Percentiles rank a stretch among this genome's conserved stretches.
phyloP scores from a whole-genome alignment of 139 green algal genomes.

The Spirogloea muscicola region DNA sequence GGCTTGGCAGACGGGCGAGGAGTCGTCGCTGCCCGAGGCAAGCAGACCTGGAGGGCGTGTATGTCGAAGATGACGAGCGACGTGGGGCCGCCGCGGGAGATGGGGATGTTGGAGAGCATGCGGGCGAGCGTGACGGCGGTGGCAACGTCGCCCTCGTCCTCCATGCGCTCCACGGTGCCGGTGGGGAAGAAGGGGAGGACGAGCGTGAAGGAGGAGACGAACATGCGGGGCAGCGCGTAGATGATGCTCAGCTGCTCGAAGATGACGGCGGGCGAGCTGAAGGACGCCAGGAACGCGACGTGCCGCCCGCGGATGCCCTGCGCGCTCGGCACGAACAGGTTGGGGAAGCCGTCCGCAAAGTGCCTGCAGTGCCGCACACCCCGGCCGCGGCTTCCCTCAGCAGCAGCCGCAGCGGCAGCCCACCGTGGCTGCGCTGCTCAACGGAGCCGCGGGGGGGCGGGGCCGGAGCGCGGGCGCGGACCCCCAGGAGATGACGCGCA shows the following conservation, averaged over 20 bases:
- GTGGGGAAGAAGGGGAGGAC: slow-evolving; percentile 98
- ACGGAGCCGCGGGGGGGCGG: neutral
- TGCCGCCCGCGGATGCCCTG: slow-evolving; percentile 85
- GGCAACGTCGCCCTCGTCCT: slow-evolving; percentile 60
- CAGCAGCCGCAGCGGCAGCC: too few relatives aligned
- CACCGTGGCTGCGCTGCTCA: neutral
- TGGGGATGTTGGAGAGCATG: slow-evolving; percentile 92
- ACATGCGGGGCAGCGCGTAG: slow-evolving; percentile 91
- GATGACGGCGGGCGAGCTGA: slow-evolving; percentile 81
- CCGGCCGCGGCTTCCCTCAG: too few relatives aligned
- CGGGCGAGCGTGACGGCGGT: slow-evolving; percentile 93
- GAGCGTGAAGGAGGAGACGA: slow-evolving; percentile 92
- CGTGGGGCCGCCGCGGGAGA: slow-evolving; percentile 84
- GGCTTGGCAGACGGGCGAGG: too few relatives aligned
- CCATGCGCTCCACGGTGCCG: slow-evolving; percentile 70
- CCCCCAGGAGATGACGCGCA: slow-evolving; percentile 78
- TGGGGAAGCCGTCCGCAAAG: slow-evolving; percentile 96
- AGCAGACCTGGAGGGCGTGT: slow-evolving; percentile 78
- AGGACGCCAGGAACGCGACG: slow-evolving; percentile 94
- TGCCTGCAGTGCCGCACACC: too few relatives aligned
- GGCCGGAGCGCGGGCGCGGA: slow-evolving; percentile 1
- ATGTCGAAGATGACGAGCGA: slow-evolving; percentile 97
- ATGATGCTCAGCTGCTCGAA: slow-evolving; percentile 97
- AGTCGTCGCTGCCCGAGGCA: too few relatives aligned
- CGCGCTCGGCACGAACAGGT: slow-evolving; percentile 95